Percentiles rank a stretch among this genome's conserved stretches.
Conservation (phyloP, 1,284 basidiomycete species). For the Fomes fomentarius region DNA sequence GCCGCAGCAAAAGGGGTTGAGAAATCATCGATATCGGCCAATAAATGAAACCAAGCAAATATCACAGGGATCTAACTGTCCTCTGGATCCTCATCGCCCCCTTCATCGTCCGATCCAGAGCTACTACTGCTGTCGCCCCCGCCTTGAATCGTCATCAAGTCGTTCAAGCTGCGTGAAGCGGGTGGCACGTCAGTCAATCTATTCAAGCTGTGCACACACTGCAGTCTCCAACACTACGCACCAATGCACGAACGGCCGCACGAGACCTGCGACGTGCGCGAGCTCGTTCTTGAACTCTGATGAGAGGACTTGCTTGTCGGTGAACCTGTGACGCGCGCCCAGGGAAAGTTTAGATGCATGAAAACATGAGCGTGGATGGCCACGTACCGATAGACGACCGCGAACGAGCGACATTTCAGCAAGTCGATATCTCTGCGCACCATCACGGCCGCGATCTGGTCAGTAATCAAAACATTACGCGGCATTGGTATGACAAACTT, state of each 20-base stretch:
- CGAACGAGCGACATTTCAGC: constrained; percentile 81
- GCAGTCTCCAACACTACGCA: no score
- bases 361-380: no score
- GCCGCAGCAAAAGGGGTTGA: no score
- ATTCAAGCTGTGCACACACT: neutral
- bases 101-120: constrained; percentile 23
- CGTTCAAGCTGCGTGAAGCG: constrained; percentile 63
- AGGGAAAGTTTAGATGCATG: no score
- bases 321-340: constrained; percentile 54
- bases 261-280: constrained; percentile 53
- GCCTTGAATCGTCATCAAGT: constrained; percentile 56
- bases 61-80: no score
- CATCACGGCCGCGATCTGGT: neutral
- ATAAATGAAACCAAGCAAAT: no score
- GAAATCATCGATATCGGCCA: no score
- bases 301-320: constrained; percentile 72
- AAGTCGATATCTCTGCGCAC: constrained; percentile 78
- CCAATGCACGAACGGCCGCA: constrained; percentile 84
- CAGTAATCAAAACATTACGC: neutral
- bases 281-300: constrained; percentile 70
- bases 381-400: constrained; percentile 69
- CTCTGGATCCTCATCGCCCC: constrained; percentile 22
- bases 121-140: constrained; percentile 36
- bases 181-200: neutral
- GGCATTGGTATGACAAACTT: constrained; percentile 42